These are phyloP conservation scores for Scytalidium sp. DNA, from an alignment of 2,329 filamentous ascomycete genomes.

Conservation along the genomic window DNA sequence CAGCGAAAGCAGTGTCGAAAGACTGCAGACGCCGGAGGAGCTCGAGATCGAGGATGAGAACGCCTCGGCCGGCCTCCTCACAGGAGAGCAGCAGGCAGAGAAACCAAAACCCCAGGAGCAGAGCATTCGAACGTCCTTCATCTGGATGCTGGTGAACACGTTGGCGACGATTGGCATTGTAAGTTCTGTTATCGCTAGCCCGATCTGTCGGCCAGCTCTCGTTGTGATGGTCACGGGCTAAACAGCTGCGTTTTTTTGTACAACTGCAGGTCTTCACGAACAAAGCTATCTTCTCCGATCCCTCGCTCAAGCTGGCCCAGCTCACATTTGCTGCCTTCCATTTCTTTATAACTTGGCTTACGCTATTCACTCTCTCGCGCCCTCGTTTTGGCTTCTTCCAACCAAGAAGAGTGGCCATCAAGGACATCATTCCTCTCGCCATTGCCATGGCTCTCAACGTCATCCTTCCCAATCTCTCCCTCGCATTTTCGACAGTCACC, in stretches of 20 bases:
- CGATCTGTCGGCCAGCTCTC: conserved; percentile 6
- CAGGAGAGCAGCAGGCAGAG: conserved; percentile 27
- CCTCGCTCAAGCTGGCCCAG: conserved; percentile 58
- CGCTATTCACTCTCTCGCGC: conserved; percentile 59
- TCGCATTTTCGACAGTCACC: conserved; percentile 65
- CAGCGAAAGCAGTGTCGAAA: conserved; percentile 19
- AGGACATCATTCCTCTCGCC: conserved; percentile 61
- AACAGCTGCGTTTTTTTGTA: conserved; percentile 1
- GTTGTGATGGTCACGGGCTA: neutral
- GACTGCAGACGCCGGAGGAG: conserved; percentile 26
- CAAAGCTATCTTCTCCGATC: conserved; percentile 66
- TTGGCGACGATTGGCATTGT: conserved; percentile 62
- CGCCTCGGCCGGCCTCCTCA: conserved; percentile 40
- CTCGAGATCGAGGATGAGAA: conserved; percentile 35
- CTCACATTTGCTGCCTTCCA: conserved; percentile 67
- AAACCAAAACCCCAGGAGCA: conserved; percentile 16
- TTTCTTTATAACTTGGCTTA: conserved; percentile 63
- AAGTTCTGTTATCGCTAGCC: conserved; percentile 23
- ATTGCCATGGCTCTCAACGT: conserved; percentile 67
- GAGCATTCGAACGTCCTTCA: conserved; percentile 31
- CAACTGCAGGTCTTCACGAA: conserved; percentile 61
- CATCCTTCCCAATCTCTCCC: conserved; percentile 64
- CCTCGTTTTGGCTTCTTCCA: conserved; percentile 57
- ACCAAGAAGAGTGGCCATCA: conserved; percentile 51
- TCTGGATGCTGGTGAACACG: conserved; percentile 61